Base-by-base conservation (phyloP, 2,329 filamentous ascomycete genomes). In the Domatiomyces globalis region DNA sequence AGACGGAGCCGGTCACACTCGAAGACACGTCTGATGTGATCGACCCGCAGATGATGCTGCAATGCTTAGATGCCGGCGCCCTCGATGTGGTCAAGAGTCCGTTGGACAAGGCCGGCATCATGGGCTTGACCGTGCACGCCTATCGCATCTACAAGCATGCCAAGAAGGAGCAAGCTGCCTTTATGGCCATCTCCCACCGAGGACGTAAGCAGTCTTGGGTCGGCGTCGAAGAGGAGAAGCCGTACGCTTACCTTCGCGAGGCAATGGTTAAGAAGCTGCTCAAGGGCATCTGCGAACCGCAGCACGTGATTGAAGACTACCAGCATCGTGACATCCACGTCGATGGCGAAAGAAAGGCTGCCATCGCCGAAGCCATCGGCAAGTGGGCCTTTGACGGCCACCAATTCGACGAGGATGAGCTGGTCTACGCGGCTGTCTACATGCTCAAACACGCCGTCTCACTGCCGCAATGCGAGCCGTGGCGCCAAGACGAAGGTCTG, bases 201-300 rank as follows among this genome's bases (percentile, higher is more conserved):
- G 81, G 83, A 45, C 78, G 88, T 51, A 94, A 94, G 67, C 79
- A 87, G 49, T 95, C 89, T 0, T 95, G 89, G 89, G 87, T 95
- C 43, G 88, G 89, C 22, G 77, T 94, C 9, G 80, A 86, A 62
- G 85, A 90, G 59, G 79, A 87, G 60, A 84, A 89, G 64, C 87
- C 88, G 1, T 95, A 88, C 69, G 83, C 87, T 15, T 95, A 95
- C 68, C 71, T 95, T 50, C 78, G 89, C 54, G 89, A 95, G 69
- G 86, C 85, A 48, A 95, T 95, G 87, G 89, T 95, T 4, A 92
- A 87, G 1, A 83, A 83, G 51, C 75, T 95, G 52, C 92, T 95
- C 85, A 84, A 83, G 62, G 81, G 86, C 39, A 95, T 95, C 50
- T 95, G 89, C 67, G 85, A 84, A 56, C 78, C 70, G 63, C 80